A percentile compares a stretch with the other conserved stretches of the same genome.
phyloP scores from a whole-genome alignment of 2,329 filamentous ascomycete genomes.

The Diaporthe nobilis region DNA sequence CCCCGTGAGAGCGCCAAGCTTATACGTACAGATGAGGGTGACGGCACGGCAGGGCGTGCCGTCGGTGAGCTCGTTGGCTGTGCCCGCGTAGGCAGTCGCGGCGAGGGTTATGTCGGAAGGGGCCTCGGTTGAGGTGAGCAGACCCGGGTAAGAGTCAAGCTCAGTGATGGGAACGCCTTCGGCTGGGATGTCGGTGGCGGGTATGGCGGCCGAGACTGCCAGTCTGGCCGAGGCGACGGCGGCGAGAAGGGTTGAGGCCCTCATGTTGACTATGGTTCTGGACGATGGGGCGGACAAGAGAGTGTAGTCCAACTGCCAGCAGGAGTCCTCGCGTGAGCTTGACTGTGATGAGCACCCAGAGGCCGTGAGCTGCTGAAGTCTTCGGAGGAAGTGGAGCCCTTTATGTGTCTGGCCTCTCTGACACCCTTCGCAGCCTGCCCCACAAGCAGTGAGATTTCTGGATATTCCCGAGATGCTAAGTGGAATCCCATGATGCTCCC shows the following conservation, averaged over 20 bases:
- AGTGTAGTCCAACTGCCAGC: conserved; percentile 1
- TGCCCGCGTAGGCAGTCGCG: conserved; percentile 21
- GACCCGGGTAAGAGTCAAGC: conserved; percentile 12
- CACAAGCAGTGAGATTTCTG: not conserved
- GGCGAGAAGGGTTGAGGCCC: conserved; percentile 10
- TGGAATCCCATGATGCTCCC: conserved; percentile 5
- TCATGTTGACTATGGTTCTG: not conserved
- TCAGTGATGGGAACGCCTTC: conserved; percentile 2
- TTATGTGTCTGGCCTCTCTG: not conserved
- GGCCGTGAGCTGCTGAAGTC: not conserved
- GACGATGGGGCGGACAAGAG: not conserved
- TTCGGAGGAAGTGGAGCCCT: not conserved
- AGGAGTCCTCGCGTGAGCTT: not conserved
- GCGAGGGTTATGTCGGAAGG: not conserved
- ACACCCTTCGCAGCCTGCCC: not conserved
- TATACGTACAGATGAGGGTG: conserved; percentile 35
- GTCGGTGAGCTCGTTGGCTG: conserved; percentile 38
- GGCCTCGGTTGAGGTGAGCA: not conserved
- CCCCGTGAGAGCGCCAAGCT: not conserved
- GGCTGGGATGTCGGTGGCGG: not conserved
- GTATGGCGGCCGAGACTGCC: conserved; percentile 1
- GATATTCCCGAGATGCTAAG: not conserved
- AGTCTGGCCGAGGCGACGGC: conserved; percentile 11
- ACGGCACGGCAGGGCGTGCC: conserved; percentile 40
- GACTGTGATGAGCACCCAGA: not conserved